A percentile compares a stretch with the other conserved stretches of the same genome.
Evolutionary conservation across 2,329 filamentous ascomycete species (phyloP).

Genomic region (Fusarium virguliforme): DNA sequence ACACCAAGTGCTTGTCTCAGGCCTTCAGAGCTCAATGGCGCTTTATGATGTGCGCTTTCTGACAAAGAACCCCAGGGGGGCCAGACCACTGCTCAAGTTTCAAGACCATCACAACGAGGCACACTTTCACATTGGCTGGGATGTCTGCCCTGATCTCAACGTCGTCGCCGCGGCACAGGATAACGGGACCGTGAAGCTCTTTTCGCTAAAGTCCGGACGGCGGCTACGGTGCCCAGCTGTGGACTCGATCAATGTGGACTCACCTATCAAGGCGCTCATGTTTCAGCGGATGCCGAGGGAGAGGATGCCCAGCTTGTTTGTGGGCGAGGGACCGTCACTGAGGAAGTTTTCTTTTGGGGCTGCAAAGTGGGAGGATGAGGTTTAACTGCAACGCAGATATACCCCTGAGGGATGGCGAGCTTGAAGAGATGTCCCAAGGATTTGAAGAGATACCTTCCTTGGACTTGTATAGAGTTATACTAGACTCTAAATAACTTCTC

Average conservation of each 20-base stretch:
- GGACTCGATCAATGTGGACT: constrained; percentile 41
- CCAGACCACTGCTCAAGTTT: constrained; percentile 64
- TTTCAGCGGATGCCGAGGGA: constrained; percentile 65
- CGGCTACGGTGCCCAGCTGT: constrained; percentile 54
- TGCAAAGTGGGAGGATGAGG: constrained; percentile 55
- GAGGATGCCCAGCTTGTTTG: constrained; percentile 63
- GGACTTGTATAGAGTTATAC: no score
- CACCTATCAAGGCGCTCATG: constrained; percentile 61
- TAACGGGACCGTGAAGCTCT: constrained; percentile 64
- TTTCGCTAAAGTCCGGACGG: constrained; percentile 65
- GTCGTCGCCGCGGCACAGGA: constrained; percentile 70
- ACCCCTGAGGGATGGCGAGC: no score
- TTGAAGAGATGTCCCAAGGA: no score
- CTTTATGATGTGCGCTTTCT: constrained; percentile 72
- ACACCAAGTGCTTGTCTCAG: constrained; percentile 69
- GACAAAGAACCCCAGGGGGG: constrained; percentile 43
- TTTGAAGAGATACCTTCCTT: no score
- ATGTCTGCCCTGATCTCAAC: constrained; percentile 64
- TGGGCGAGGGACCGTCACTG: constrained; percentile 58
- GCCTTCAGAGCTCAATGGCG: constrained; percentile 65
- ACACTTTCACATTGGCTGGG: constrained; percentile 67
- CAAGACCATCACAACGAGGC: constrained; percentile 66
- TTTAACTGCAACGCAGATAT: constrained; percentile 32
- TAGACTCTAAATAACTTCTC: no score
- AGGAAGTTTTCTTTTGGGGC: constrained; percentile 64